Conservation (phyloP, 2,329 filamentous ascomycete genomes). For the Metarhizium guizhouense region DNA sequence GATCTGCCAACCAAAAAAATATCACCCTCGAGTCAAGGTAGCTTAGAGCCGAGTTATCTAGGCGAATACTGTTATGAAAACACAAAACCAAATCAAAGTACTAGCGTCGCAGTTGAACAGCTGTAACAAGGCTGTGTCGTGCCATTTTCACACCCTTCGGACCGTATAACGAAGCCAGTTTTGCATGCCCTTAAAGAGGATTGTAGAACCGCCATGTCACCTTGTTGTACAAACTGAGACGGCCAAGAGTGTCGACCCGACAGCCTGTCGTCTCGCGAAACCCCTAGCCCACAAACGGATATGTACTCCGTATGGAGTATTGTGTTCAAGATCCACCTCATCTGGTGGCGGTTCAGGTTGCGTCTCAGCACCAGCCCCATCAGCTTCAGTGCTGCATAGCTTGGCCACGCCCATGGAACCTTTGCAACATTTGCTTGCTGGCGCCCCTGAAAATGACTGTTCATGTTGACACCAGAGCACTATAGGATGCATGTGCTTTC, state of each 20-base stretch:
- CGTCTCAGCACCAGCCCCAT: too few relatives aligned
- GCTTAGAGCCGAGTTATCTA: neutral
- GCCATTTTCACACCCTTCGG: too few relatives aligned
- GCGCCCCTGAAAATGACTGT: too few relatives aligned
- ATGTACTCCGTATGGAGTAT: neutral
- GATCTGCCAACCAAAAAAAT: neutral
- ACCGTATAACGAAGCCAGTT: neutral
- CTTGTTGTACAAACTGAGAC: neutral
- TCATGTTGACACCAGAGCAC: too few relatives aligned
- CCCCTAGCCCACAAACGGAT: neutral
- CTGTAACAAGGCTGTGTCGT: too few relatives aligned
- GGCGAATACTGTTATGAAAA: neutral
- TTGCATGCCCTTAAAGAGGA: neutral
- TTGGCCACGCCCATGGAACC: too few relatives aligned
- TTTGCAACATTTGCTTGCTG: too few relatives aligned
- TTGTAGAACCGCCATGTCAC: neutral
- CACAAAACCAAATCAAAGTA: neutral
- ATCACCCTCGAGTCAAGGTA: neutral
- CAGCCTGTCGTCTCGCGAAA: neutral
- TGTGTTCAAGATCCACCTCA: neutral
- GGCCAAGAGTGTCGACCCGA: neutral
- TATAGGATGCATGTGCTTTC: neutral
- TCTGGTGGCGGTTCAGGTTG: too few relatives aligned
- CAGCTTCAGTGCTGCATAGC: too few relatives aligned
- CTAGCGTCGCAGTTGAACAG: too few relatives aligned